Evolutionary conservation across 192 early-diverging fungal species (phyloP).

Genomic region (Mortierella claussenii): DNA sequence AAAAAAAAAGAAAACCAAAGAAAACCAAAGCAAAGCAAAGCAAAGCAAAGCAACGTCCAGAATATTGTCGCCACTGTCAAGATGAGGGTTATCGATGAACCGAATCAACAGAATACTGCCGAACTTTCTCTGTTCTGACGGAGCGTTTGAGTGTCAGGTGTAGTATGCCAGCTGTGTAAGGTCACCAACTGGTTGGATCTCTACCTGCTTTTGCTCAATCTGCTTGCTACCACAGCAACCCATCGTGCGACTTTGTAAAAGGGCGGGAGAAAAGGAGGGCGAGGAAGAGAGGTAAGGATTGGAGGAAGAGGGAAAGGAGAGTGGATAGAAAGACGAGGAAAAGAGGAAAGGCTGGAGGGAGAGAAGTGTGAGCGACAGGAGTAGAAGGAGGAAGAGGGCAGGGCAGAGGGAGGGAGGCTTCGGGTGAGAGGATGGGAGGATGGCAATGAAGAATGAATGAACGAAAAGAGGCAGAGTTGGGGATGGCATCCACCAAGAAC

Average conservation of each 20-base stretch:
- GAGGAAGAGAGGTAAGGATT: not conserved
- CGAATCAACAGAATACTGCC: no score
- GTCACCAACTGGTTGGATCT: not conserved
- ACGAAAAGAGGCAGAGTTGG: not conserved
- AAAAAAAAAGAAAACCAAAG: no score
- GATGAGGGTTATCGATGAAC: no score
- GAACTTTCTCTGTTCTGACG: no score
- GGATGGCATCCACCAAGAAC: not conserved
- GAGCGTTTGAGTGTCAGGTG: no score
- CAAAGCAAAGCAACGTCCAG: no score
- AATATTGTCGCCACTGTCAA: no score
- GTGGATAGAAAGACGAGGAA: not conserved
- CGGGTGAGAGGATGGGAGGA: not conserved
- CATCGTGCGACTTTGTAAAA: slow-evolving; percentile 17
- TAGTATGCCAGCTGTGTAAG: no score
- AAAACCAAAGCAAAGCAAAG: no score
- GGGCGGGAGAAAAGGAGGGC: not conserved
- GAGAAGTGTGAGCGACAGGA: not conserved
- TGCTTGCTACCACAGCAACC: slow-evolving; percentile 54
- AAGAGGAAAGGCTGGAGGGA: not conserved
- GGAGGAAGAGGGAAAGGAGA: not conserved
- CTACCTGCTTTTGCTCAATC: slow-evolving; percentile 22
- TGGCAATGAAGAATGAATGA: not conserved
- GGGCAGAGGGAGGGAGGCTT: not conserved
- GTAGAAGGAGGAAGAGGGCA: not conserved